Evolutionary conservation across 2,329 filamentous ascomycete species (phyloP), one percentile per base, ranked within the genome.

Genomic region (Fusarium sp.): DNA sequence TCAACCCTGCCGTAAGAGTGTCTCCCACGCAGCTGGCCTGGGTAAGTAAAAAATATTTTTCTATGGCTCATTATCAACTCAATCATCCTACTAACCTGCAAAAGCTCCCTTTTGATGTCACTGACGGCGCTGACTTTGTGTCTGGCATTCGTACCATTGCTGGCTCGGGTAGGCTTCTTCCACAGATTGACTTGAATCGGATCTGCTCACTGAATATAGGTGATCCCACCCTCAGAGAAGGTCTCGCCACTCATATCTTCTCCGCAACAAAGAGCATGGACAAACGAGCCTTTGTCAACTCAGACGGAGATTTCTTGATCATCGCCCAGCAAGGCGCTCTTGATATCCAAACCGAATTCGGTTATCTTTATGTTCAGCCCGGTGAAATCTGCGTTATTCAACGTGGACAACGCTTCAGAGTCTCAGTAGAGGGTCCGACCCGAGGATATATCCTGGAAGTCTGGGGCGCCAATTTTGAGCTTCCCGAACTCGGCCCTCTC

Each of bases 301-400:
- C 88, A 3, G 90, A 92, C 63, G 90, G 90, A 17, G 90, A 92
- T 74, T 86, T 90, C 63, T 80, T 92, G 53, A 89, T 92, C 46
- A 83, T 92, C 4, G 88, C 86, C 0, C 90, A 92, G 63, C 85
- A 89, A 67, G 90, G 90, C 14, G 81, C 85, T 0, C 81, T 92
- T 3, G 87, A 92, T 68, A 89, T 92, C 45, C 89, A 90, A 73
- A 92, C 90, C 4, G 90, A 92, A 73, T 84, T 92, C 17, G 90
- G 90, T 6, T 84, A 83, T 26, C 76, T 92, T 1, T 84, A 89
- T 51, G 88, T 92, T 7, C 87, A 89, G 6, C 90, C 89, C 0
- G 89, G 89, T n/a, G 90, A 92, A 75, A 87, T 92, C 33, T 86
- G 84, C 50, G 85, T 92, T 17, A 88, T 92, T 22, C 90, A 88